A percentile compares a stretch with the other conserved stretches of the same genome.
Evolutionary conservation across 768 basidiomycete genomes (phyloP).

Genomic region (Lyophyllum atratum): DNA sequence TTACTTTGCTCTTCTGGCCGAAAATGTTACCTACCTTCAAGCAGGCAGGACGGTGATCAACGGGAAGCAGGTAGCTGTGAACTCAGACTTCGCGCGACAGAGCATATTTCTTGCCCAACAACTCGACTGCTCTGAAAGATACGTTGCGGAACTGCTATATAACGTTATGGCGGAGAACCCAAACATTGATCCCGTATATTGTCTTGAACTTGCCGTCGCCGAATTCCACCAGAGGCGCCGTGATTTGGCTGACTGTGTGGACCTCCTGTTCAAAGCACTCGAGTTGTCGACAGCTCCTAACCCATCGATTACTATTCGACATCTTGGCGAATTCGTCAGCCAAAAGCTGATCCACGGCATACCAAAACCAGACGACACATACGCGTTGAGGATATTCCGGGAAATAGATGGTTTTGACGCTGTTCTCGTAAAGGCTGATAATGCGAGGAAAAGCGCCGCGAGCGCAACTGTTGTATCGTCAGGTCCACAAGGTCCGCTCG

Average conservation of each 20-base stretch:
- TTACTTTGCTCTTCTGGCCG: not conserved
- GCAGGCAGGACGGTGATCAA: constrained; percentile 68
- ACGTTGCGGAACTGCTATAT: constrained; percentile 70
- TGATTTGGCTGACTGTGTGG: constrained; percentile 69
- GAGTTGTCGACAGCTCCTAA: constrained; percentile 46
- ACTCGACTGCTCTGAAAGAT: constrained; percentile 81
- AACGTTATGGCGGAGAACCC: constrained; percentile 64
- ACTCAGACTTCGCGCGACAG: constrained; percentile 78
- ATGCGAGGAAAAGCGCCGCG: constrained; percentile 62
- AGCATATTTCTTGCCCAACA: constrained; percentile 78
- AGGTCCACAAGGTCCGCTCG: constrained; percentile 51
- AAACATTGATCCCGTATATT: constrained; percentile 56
- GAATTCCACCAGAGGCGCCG: constrained; percentile 72
- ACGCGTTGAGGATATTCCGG: constrained; percentile 48
- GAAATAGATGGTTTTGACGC: constrained; percentile 63
- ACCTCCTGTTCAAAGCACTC: constrained; percentile 67
- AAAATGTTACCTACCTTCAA: constrained; percentile 7
- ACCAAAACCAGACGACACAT: constrained; percentile 9
- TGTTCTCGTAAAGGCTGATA: constrained; percentile 54
- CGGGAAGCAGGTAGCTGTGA: constrained; percentile 70
- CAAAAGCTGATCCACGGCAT: constrained; percentile 34
- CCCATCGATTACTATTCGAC: constrained; percentile 47
- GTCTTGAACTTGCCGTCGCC: constrained; percentile 65
- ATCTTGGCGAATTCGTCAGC: constrained; percentile 57
- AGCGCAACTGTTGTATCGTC: constrained; percentile 58